These are phyloP conservation scores for Elsinoe australis DNA, from an alignment of 2,329 filamentous ascomycete species.

Conservation along the genomic window DNA sequence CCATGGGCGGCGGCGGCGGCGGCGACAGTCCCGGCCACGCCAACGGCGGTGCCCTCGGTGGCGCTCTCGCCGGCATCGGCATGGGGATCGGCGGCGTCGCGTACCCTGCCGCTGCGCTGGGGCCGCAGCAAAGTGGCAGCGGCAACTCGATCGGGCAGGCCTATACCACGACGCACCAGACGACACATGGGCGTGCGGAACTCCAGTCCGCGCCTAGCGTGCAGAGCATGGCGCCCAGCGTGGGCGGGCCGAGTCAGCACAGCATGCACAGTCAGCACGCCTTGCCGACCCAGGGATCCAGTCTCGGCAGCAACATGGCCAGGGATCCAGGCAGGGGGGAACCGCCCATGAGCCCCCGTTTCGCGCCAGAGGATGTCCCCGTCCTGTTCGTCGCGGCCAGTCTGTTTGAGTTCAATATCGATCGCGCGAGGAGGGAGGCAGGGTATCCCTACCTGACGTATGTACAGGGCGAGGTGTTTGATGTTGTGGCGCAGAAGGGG, in stretches of 20 bases:
- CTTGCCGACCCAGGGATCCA: neutral
- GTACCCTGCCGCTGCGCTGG: constrained; percentile 1
- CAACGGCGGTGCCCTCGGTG: neutral
- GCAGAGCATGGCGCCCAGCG: neutral
- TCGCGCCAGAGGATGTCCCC: constrained; percentile 22
- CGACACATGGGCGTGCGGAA: neutral
- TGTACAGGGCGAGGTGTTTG: constrained; percentile 70
- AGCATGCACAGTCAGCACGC: constrained; percentile 13
- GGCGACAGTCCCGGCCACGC: neutral
- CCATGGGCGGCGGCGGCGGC: constrained; percentile 20
- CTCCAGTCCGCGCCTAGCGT: constrained; percentile 28
- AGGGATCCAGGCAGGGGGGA: neutral
- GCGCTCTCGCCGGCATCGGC: constrained; percentile 29
- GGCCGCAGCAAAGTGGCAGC: too few species aligned
- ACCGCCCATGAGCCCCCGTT: constrained; percentile 19
- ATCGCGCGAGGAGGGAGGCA: constrained; percentile 81
- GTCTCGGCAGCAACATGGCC: constrained; percentile 12
- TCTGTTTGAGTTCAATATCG: constrained; percentile 95
- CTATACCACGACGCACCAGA: neutral
- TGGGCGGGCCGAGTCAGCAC: constrained; percentile 4
- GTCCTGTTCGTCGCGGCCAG: constrained; percentile 88
- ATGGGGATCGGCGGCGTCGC: constrained; percentile 12
- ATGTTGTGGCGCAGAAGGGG: constrained; percentile 86
- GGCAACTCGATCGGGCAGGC: too few species aligned
- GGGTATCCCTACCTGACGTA: constrained; percentile 96